phyloP scores from a whole-genome alignment of 2,329 filamentous ascomycete species.

The Diaporthe aspalathi region DNA sequence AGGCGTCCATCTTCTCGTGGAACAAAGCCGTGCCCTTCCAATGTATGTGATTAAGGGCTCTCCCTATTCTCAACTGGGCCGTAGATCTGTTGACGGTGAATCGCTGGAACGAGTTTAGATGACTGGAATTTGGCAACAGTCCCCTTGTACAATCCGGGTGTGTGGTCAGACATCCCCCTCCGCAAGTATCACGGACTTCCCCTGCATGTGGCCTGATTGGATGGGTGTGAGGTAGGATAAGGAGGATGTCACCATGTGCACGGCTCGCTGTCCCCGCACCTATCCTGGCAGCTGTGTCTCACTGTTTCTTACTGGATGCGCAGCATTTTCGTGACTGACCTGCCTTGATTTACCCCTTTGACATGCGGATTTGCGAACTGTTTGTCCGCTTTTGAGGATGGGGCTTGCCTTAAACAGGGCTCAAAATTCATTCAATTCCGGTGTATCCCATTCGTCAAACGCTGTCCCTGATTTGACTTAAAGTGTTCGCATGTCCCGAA shows the following conservation, averaged over 20 bases:
- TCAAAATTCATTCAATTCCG: not conserved
- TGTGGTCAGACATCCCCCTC: not conserved
- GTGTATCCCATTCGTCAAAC: not conserved
- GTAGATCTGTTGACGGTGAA: not conserved
- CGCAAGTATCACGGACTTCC: conserved; percentile 1
- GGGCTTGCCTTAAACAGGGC: conserved; percentile 1
- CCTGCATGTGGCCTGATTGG: conserved; percentile 15
- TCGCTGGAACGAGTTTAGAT: not conserved
- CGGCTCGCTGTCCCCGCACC: conserved; percentile 8
- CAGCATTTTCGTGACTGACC: conserved; percentile 5
- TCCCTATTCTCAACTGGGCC: not conserved
- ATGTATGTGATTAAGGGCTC: not conserved
- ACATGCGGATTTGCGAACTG: not conserved
- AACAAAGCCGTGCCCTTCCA: not conserved
- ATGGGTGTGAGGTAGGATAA: not conserved
- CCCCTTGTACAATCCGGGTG: not conserved
- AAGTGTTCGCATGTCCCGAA: conserved; percentile 35
- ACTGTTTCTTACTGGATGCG: not conserved
- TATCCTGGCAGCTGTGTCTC: conserved; percentile 6
- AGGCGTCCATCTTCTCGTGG: not conserved
- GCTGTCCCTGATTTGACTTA: conserved; percentile 21
- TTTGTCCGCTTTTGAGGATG: not conserved
- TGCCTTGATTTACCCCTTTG: not conserved
- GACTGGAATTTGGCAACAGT: not conserved
- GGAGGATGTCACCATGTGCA: not conserved